A percentile compares a stretch with the other conserved stretches of the same genome.
Evolutionary conservation across 2,329 filamentous ascomycete genomes (phyloP).

Genomic region (Penicillium sp.): DNA sequence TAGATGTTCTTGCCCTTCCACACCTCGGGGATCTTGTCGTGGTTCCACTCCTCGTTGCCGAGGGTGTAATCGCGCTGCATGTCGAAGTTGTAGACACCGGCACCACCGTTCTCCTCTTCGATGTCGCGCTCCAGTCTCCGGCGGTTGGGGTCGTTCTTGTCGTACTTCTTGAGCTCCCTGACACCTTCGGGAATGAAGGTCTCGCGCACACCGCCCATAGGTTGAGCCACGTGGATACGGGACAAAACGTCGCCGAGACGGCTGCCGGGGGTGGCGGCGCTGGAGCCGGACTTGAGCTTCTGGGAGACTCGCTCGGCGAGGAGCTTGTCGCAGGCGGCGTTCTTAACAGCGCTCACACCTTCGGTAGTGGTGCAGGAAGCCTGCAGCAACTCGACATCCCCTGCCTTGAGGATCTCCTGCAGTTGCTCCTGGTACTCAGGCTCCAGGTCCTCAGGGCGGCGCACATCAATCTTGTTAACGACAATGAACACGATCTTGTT

Average conservation of each 20-base stretch:
- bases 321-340: slow-evolving; percentile 86
- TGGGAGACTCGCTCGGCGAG: slow-evolving; percentile 91
- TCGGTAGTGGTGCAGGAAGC: slow-evolving; percentile 94
- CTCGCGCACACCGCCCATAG: slow-evolving; percentile 77
- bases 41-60: slow-evolving; percentile 87
- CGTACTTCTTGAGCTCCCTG: slow-evolving; percentile 80
- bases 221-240: slow-evolving; percentile 95
- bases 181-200: slow-evolving; percentile 84
- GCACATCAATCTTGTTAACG: slow-evolving; percentile 97
- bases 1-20: slow-evolving; percentile 96
- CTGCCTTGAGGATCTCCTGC: slow-evolving; percentile 74
- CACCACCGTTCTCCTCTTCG: slow-evolving; percentile 87
- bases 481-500: slow-evolving; percentile 98
- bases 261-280: slow-evolving; percentile 68
- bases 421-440: slow-evolving; percentile 73
- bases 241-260: slow-evolving; percentile 86
- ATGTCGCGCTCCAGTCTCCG: slow-evolving; percentile 77
- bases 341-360: slow-evolving; percentile 91
- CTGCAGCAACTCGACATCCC: slow-evolving; percentile 89
- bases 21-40: slow-evolving; percentile 92
- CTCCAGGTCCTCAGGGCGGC: slow-evolving; percentile 81
- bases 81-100: slow-evolving; percentile 94
- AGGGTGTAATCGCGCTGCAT: slow-evolving; percentile 85
- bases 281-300: slow-evolving; percentile 88
- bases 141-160: slow-evolving; percentile 82